Conservation (phyloP, 805 yeast genomes). For the Candida koratica region DNA sequence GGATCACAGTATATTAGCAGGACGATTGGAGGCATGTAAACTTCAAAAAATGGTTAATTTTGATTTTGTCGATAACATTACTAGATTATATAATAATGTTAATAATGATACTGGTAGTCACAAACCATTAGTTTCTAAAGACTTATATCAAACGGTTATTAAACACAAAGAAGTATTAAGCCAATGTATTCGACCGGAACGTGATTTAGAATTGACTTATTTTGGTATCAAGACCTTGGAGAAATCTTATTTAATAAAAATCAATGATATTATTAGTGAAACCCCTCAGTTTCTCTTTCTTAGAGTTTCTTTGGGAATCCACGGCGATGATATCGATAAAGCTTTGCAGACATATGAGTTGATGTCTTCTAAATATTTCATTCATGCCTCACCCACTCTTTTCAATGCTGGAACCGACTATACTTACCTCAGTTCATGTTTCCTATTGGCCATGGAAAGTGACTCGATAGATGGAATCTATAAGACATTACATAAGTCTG, state of each 20-base stretch:
- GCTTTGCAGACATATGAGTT: slow-evolving; percentile 80
- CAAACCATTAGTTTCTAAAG: slow-evolving; percentile 56
- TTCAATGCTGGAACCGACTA: slow-evolving; percentile 89
- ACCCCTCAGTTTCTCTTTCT: slow-evolving; percentile 87
- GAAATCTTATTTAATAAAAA: slow-evolving; percentile 73
- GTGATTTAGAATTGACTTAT: slow-evolving; percentile 76
- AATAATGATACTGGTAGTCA: slow-evolving; percentile 32
- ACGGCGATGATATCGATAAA: slow-evolving; percentile 58
- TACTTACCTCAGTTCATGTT: slow-evolving; percentile 88
- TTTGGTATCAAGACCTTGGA: slow-evolving; percentile 92
- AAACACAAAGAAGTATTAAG: slow-evolving; percentile 63
- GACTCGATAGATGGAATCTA: slow-evolving; percentile 96
- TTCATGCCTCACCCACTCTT: slow-evolving; percentile 93
- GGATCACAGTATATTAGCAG: slow-evolving; percentile 34
- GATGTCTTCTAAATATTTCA: slow-evolving; percentile 84
- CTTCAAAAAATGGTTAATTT: slow-evolving; percentile 19
- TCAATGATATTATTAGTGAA: slow-evolving; percentile 60
- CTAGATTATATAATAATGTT: slow-evolving; percentile 15
- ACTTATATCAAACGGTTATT: slow-evolving; percentile 59
- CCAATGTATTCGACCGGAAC: slow-evolving; percentile 27
- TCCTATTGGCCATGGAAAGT: slow-evolving; percentile 83
- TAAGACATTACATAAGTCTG: slow-evolving; percentile 81
- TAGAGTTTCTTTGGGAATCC: slow-evolving; percentile 92
- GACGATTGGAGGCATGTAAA: slow-evolving; percentile 31
- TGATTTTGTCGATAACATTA: slow-evolving; percentile 26